phyloP scores from a whole-genome alignment of 345 rosid genomes.

The Sonneratia alba region DNA sequence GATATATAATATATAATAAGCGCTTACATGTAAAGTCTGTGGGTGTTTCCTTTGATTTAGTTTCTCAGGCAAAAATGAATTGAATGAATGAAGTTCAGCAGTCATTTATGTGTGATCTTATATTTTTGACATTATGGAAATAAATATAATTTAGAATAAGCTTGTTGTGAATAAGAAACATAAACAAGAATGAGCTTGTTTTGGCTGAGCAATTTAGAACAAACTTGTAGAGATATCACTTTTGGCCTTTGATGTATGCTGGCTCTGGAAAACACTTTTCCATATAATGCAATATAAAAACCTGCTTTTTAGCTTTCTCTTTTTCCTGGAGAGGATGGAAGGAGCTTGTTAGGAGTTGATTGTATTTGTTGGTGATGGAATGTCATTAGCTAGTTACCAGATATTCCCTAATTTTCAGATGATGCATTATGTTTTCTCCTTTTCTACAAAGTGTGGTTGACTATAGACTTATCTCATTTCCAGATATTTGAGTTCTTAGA shows the following conservation, averaged over 20 bases:
- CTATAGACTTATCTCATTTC: conserved; percentile 5
- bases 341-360: background rate
- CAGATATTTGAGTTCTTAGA: conserved; percentile 90
- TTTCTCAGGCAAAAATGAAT: background rate
- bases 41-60: background rate
- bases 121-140: background rate
- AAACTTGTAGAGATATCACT: background rate
- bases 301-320: background rate
- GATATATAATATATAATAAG: background rate
- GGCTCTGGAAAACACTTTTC: background rate
- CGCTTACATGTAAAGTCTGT: no score
- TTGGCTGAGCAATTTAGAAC: background rate
- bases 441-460: background rate
- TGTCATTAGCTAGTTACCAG: background rate
- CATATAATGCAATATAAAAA: background rate
- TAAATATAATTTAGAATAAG: background rate
- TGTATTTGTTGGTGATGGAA: background rate
- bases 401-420: background rate
- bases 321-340: background rate
- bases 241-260: background rate
- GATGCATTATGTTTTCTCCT: background rate
- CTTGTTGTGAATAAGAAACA: background rate
- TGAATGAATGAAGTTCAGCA: background rate
- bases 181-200: background rate
- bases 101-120: background rate